Evolutionary conservation across 805 yeast genomes (phyloP).

Genomic region (Candida succiphila): DNA sequence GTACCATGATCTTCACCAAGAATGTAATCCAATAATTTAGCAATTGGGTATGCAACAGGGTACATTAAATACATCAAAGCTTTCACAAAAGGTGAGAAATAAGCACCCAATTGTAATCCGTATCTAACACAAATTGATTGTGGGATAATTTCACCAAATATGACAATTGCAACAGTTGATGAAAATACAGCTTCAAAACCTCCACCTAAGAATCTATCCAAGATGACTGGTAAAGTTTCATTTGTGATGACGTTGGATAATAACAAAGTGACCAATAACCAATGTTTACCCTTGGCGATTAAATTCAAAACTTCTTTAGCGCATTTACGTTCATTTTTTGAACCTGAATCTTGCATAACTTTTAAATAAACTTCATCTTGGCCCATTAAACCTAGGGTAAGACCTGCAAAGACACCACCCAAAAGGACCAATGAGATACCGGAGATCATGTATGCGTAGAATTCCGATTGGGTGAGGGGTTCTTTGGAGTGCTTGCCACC

Average conservation of each 20-base stretch:
- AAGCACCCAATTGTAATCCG: constrained; percentile 86
- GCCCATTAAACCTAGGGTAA: constrained; percentile 95
- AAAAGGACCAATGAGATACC: constrained; percentile 56
- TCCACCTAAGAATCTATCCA: constrained; percentile 90
- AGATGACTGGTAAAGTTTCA: constrained; percentile 87
- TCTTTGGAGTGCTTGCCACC: too few relatives aligned
- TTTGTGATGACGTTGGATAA: constrained; percentile 86
- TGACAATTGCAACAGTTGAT: constrained; percentile 86
- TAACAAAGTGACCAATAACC: constrained; percentile 87
- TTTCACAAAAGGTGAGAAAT: constrained; percentile 81
- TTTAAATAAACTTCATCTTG: constrained; percentile 93
- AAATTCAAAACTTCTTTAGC: constrained; percentile 66
- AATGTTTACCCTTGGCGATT: constrained; percentile 81
- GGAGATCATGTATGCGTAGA: constrained; percentile 37
- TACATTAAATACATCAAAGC: constrained; percentile 80
- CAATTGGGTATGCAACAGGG: constrained; percentile 89
- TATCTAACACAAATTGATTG: constrained; percentile 89
- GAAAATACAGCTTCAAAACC: constrained; percentile 95
- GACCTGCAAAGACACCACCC: constrained; percentile 89
- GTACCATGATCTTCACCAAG: constrained; percentile 97
- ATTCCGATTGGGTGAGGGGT: constrained; percentile 22
- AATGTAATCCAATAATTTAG: constrained; percentile 66
- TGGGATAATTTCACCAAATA: constrained; percentile 95
- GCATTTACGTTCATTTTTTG: constrained; percentile 49
- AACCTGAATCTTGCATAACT: constrained; percentile 87